Evolutionary conservation across 805 yeast species (phyloP), one percentile per base, ranked within the genome.

Genomic region (Candida nitratophila): DNA sequence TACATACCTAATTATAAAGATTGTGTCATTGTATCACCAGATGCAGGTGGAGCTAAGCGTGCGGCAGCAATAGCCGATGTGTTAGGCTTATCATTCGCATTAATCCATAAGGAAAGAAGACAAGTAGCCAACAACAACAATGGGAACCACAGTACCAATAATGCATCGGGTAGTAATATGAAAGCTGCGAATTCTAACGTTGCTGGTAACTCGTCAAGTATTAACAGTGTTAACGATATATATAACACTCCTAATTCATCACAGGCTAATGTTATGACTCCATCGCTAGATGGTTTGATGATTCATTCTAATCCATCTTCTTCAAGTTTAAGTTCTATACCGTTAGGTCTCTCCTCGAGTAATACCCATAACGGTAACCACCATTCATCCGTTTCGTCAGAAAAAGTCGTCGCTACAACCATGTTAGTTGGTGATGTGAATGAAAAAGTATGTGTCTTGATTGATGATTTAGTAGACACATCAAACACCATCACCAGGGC

Each of bases 21-120:
- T 35, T 85, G 91, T 36, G 96, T 93, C 8, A 80, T 93, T 54
- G 97, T 93, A 30, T 88, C 96, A 1, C 99, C 99, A 0, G 99
- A 93, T 65, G 93, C 97, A 20, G 99, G 99, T 58, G 99, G 99
- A 49, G 99, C 99, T 41, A 93, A 93, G 64, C 71, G 99, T 51
- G 97, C 99, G 29, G 86, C 96, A 1, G 83, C 91, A 1, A 76
- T 93, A 48, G 99, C 99, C 1, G 99, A 93, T 65, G 77, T 85
- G 1, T 67, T 93, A 46, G 89, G 87, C 17, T 76, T 93, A 69
- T 77, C 89, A 22, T 90, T 93, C 69, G 99, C 99, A 0, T 71
- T 93, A 64, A 89, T 93, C 50, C 98, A 93, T 66, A 93, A 93
- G 65, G 99, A 93, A 60, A 73, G 96, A 59, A 71, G 95, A 50